phyloP scores from a whole-genome alignment of 805 yeast species.

The Kodamaea sagamina region DNA sequence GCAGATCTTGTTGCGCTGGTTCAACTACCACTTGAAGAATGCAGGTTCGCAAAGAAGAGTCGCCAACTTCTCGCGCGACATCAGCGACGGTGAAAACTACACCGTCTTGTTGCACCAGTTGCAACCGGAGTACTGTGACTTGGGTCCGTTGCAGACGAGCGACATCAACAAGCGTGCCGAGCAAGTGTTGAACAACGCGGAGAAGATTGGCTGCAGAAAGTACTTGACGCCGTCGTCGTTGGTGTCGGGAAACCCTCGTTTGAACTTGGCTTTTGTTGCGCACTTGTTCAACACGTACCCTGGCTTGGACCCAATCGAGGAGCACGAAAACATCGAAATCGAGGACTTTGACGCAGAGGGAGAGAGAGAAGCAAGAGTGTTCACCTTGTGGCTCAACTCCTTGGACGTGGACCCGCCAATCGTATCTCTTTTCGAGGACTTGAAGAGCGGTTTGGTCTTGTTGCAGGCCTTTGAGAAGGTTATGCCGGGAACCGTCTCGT shows the following conservation, averaged over 20 bases:
- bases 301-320: conserved; percentile 94
- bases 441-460: conserved; percentile 87
- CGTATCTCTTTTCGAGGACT: conserved; percentile 86
- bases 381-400: conserved; percentile 95
- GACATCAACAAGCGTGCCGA: conserved; percentile 85
- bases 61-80: conserved; percentile 80
- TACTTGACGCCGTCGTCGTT: conserved; percentile 91
- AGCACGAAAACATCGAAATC: conserved; percentile 85
- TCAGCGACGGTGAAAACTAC: conserved; percentile 93
- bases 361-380: conserved; percentile 98
- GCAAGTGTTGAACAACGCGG: conserved; percentile 82
- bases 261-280: conserved; percentile 96
- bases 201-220: conserved; percentile 87
- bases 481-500: conserved; percentile 86
- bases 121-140: conserved; percentile 79
- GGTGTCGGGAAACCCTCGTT: conserved; percentile 94
- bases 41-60: conserved; percentile 90
- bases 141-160: conserved; percentile 73
- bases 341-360: conserved; percentile 99
- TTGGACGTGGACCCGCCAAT: conserved; percentile 96
- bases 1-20: conserved; percentile 95
- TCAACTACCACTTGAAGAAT: conserved; percentile 91
- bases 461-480: conserved; percentile 95
- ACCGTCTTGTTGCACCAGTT: conserved; percentile 87
- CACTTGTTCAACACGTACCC: conserved; percentile 96